Evolutionary conservation across 2,329 filamentous ascomycete species (phyloP).

Genomic region (Aciculosporium take): DNA sequence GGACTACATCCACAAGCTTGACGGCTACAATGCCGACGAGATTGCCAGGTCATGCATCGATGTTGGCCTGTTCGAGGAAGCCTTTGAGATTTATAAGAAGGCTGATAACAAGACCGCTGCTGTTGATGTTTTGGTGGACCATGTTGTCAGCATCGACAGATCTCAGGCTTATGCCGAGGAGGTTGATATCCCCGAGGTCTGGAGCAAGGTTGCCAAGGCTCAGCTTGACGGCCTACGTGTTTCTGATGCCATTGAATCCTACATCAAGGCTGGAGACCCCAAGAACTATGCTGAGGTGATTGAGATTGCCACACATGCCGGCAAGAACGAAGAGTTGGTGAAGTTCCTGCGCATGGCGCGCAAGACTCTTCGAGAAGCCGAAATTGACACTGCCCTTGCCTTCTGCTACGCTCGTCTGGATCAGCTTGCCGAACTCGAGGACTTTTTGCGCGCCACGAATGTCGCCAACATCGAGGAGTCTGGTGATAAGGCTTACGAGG

Average conservation of each 20-base stretch:
- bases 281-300: constrained; percentile 93
- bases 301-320: constrained; percentile 84
- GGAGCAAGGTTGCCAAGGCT: constrained; percentile 96
- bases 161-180: constrained; percentile 92
- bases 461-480: constrained; percentile 93
- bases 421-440: constrained; percentile 83
- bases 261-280: constrained; percentile 87
- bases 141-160: constrained; percentile 95
- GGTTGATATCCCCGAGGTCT: constrained; percentile 86
- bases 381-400: constrained; percentile 84
- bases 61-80: constrained; percentile 89
- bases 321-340: constrained; percentile 95
- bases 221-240: constrained; percentile 92
- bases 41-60: constrained; percentile 89
- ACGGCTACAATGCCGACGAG: constrained; percentile 80
- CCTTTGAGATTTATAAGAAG: constrained; percentile 98
- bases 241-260: constrained; percentile 85
- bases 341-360: constrained; percentile 95
- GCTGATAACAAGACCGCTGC: constrained; percentile 77
- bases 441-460: constrained; percentile 86
- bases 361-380: constrained; percentile 86
- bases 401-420: constrained; percentile 89
- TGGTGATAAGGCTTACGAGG: constrained; percentile 93
- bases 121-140: constrained; percentile 82
- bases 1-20: constrained; percentile 87